These are phyloP conservation scores for Hypoxylon fuscum DNA, from an alignment of 495 filamentous ascomycete species.

Conservation along the genomic window DNA sequence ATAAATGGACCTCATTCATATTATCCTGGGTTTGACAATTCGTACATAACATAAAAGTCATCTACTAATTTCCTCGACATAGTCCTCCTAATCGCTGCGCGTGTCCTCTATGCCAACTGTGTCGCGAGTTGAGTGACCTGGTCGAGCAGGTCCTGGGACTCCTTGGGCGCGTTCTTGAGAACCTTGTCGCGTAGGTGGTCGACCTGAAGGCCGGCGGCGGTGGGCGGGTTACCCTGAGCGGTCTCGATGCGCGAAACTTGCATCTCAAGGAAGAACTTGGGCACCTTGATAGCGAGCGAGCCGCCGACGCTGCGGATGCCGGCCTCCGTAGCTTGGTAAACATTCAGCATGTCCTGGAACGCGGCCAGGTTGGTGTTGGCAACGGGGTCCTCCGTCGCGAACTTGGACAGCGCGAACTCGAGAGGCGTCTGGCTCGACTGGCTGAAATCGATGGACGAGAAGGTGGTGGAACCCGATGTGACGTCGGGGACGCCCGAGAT, in stretches of 20 bases:
- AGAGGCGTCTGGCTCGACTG: slow-evolving; percentile 48
- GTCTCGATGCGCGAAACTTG: slow-evolving; percentile 60
- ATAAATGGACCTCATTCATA: slow-evolving; percentile 18
- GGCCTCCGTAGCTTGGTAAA: slow-evolving; percentile 60
- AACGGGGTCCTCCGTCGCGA: slow-evolving; percentile 49
- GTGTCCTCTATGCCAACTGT: slow-evolving; percentile 36
- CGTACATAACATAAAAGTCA: neutral
- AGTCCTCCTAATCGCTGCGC: neutral
- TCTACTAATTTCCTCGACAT: neutral
- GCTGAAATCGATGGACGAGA: slow-evolving; percentile 58
- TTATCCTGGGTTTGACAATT: slow-evolving; percentile 4
- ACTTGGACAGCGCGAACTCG: slow-evolving; percentile 52
- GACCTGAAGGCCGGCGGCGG: slow-evolving; percentile 53
- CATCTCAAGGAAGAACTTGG: slow-evolving; percentile 60
- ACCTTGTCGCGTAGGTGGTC: slow-evolving; percentile 60
- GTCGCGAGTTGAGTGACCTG: slow-evolving; percentile 50
- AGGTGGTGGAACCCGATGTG: slow-evolving; percentile 49
- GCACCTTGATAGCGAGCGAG: slow-evolving; percentile 55
- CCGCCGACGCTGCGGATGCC: slow-evolving; percentile 57
- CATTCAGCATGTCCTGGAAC: slow-evolving; percentile 55
- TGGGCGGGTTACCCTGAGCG: slow-evolving; percentile 56
- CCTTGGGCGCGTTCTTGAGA: slow-evolving; percentile 53
- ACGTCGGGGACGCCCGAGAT: slow-evolving; percentile 56
- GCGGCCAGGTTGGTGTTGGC: slow-evolving; percentile 48
- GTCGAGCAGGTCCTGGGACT: slow-evolving; percentile 48